These are phyloP conservation scores for Wickerhamiella nectarea DNA, from an alignment of 805 yeast genomes.

Conservation along the genomic window DNA sequence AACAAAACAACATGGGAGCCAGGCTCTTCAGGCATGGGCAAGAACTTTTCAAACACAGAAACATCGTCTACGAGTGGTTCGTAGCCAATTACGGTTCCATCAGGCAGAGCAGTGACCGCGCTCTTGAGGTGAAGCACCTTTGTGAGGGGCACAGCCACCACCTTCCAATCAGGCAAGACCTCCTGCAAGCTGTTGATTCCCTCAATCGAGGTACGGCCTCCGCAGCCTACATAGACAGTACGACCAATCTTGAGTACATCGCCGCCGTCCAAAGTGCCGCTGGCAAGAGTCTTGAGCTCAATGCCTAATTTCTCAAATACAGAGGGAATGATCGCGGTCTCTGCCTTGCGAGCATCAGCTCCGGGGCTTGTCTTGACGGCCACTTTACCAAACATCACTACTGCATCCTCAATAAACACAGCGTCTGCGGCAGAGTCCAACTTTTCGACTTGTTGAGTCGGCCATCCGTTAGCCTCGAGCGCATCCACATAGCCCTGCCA, in stretches of 20 bases:
- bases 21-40: conserved; percentile 5
- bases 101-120: conserved; percentile 8
- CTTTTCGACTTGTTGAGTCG: not conserved
- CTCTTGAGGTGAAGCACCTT: conserved; percentile 9
- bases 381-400: conserved; percentile 7
- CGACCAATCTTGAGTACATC: conserved; percentile 8
- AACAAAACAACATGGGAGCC: conserved; percentile 7
- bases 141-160: conserved; percentile 6
- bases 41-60: conserved; percentile 3
- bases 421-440: conserved; percentile 7
- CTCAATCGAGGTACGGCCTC: conserved; percentile 5
- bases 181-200: conserved; percentile 3
- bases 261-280: conserved; percentile 7
- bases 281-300: not conserved
- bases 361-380: conserved; percentile 7
- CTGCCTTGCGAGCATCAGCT: conserved; percentile 7
- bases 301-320: conserved; percentile 4
- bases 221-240: conserved; percentile 7
- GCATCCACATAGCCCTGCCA: conserved; percentile 8
- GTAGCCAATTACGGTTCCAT: conserved; percentile 7
- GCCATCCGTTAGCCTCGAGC: conserved; percentile 7
- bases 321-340: not conserved
- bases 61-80: conserved; percentile 6
- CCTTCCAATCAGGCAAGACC: conserved; percentile 6
- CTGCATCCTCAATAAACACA: conserved; percentile 8